Base-by-base conservation (phyloP, 495 filamentous ascomycete species). In the Aspergillus baeticus region DNA sequence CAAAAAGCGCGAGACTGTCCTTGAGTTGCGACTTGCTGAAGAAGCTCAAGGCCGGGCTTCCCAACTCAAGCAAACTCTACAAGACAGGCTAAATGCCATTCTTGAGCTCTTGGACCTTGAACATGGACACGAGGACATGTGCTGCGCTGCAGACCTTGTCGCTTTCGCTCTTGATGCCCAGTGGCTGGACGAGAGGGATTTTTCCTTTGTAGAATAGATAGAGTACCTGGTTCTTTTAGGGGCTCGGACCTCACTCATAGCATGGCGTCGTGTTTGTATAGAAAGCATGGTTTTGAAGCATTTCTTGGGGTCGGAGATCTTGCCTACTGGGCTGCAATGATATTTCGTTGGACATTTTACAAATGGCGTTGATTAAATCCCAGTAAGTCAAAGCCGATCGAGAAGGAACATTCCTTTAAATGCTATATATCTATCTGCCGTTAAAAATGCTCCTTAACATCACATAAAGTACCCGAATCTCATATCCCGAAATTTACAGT, bases 61-160 rank as follows among this genome's bases (percentile, higher is more conserved):
- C 6, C 41, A 61, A 3, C 63, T 75, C 31, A 68, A 72, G 26
- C 57, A 65, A 14, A 70, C 57, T 0, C 64, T 77, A 3, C 68
- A 73, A 43, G 62, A 68, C 18, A 63, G 74, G 50, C 51, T 79
- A 20, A 50, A 61, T 5, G 17, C 54, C 5, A 65, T 79, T 6
- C 59, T 75, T 14, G 63, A 62, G 13, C 70, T 77, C 29, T 53
- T 79, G 13, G 73, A 77, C 54, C 54, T 77, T 0, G 71, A 76
- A 43, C 49, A 72, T 26, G 69, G 74, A 4, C 67, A 71, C 39
- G 69, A 76, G 31, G 76, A 79, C 35, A 79, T 79, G 72, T 77
- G 75, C 39, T 79, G 74, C 61, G 73, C 76, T 3, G 74, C 73
- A n/a, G 74, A 77, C 63, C 49, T 79, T 20, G 71, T 79, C 11